Percentiles rank a stretch among this genome's conserved stretches.
Conservation (phyloP, 495 filamentous ascomycete genomes). For the Hypoxylon lienhwacheense region DNA sequence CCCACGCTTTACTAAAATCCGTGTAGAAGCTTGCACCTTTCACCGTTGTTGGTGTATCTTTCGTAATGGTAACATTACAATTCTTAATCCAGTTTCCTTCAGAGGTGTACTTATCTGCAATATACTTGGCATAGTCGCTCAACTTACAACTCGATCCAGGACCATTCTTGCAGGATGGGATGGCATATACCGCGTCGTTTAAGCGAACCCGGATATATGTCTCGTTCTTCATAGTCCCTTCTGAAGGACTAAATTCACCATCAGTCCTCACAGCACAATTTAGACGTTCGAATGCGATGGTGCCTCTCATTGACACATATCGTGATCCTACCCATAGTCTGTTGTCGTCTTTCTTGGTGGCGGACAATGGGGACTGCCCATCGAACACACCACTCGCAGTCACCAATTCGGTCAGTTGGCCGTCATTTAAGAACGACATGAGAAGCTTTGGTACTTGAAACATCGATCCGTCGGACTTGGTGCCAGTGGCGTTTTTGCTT, state of each 20-base stretch:
- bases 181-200: slow-evolving; percentile 59
- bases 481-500: slow-evolving; percentile 49
- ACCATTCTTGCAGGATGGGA: slow-evolving; percentile 49
- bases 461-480: slow-evolving; percentile 40
- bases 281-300: slow-evolving; percentile 56
- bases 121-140: slow-evolving; percentile 48
- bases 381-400: slow-evolving; percentile 59
- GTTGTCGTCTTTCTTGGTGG: slow-evolving; percentile 41
- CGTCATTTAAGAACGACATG: slow-evolving; percentile 60
- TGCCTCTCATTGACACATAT: slow-evolving; percentile 59
- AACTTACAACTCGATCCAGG: slow-evolving; percentile 52
- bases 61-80: slow-evolving; percentile 46
- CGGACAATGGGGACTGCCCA: slow-evolving; percentile 45
- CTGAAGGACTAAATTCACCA: not conserved
- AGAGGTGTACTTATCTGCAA: slow-evolving; percentile 44
- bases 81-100: slow-evolving; percentile 49
- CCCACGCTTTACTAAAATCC: slow-evolving; percentile 43
- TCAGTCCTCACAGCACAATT: slow-evolving; percentile 39
- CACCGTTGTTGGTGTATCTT: slow-evolving; percentile 42
- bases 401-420: slow-evolving; percentile 60
- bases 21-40: slow-evolving; percentile 52
- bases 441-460: slow-evolving; percentile 53
- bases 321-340: slow-evolving; percentile 48
- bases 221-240: not conserved
- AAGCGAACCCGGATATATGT: slow-evolving; percentile 52